Base-by-base conservation (phyloP, 495 filamentous ascomycete genomes). In the Tuber borchii region DNA sequence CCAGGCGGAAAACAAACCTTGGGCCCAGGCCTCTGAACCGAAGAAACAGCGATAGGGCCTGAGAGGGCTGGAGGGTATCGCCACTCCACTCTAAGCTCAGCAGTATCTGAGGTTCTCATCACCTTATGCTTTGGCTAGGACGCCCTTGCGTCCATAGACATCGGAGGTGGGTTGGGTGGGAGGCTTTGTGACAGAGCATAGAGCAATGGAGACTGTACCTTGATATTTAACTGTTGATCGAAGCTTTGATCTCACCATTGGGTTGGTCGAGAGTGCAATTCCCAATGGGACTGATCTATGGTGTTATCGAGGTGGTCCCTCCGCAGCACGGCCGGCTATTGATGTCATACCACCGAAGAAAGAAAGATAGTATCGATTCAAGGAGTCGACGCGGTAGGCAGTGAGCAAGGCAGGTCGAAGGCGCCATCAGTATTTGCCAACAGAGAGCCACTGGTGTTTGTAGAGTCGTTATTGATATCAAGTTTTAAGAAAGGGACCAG, bases 41-140 rank as follows among this genome's bases (percentile, higher is more conserved):
- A 34, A 65, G 56, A 34, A 3, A 19, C 31, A 10, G 56, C 14
- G 34, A 19, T 34, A n/a, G 56, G 48, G 26, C 26, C 56, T 31
- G 14, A 34, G 56, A 65, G 56, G 56, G 56, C 56, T 8, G 56
- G 56, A 65, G 56, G 26, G 56, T 14, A 31, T 34, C 17, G 56
- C 56, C 56, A 16, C 56, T 65, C 56, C 56, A 65, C 56, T 65
- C 56, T 17, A 14, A 65, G 56, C 56, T 65, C 56, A 65, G 56
- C 56, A 65, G 56, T 65, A 65, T 65, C 56, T 65, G 56, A 65
- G 56, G 56, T 34, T 34, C 56, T 65, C 56, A 65, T 65, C 56
- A 65, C 56, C 31, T 65, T 65, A 65, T 65, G 56, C 56, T 17
- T 65, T 34, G 26, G n/a, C 26, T 12, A 12, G 26, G 56, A 65